Evolutionary conservation across 2,329 filamentous ascomycete species (phyloP), one percentile per base, ranked within the genome.

Genomic region (Ophiocordyceps camponoti-rufipedis): DNA sequence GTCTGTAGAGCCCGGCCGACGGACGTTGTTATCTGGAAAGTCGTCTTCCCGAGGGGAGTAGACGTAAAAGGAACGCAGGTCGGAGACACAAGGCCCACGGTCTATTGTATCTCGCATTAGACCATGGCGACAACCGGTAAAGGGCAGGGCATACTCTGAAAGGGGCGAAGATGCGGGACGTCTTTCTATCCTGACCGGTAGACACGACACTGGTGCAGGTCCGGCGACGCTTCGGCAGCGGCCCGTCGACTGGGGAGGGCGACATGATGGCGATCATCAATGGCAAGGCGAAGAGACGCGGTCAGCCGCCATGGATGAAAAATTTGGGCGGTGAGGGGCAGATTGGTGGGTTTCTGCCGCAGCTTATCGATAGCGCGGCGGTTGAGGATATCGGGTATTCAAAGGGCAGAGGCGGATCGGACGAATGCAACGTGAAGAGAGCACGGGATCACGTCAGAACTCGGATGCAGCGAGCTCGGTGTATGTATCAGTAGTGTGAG

Each of bases 21-120:
- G 0, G 86, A 96, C 29, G 91, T 98, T 32, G 91, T 96, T 62
- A 98, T 86, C 61, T 98, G 91, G 59, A 94, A 98, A 4, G 87
- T 94, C 1, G 85, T 89, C 64, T 94, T 94, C 47, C 91, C 91
- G 14, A 94, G 71, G 1, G 89, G 84, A 31, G 93, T 74, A 6
- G 83, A 82, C 2, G 89, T 88, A 58, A 98, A 96, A 0, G 91
- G 89, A 0, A 95, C 86, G 43, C 71, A 66, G 2, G 89, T 95
- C 1, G 91, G 86, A 5, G 91, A 95, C 2, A 98, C 86, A 31
- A 98, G 72, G 14, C 91, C 91, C 52, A 98, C 75, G 42, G 89
- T 95, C 85, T 94, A 58, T 28, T 14, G 28, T 13, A 32, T 10
- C 18, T 11, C 16, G 44, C 13, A 12, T 38, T 16, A 23, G 35